Evolutionary conservation across 805 yeast species (phyloP), one percentile per base, ranked within the genome.

Genomic region (Barnettozyma botsteinii): DNA sequence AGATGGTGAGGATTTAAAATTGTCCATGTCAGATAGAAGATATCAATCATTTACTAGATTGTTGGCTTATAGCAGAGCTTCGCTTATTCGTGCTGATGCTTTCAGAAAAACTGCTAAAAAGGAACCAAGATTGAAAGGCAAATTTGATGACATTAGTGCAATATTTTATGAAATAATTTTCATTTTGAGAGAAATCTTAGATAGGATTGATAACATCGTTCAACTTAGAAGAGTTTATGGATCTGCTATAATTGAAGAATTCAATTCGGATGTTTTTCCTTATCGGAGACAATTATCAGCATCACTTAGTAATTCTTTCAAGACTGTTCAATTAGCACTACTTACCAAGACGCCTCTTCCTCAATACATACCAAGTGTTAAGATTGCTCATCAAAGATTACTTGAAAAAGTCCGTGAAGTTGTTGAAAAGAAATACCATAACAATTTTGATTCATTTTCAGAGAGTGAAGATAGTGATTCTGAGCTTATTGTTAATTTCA

Each of bases 41-140:
- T 67, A 57, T 40, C 48, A 58, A 7, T 49, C 45, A n/a, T 64
- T 64, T 37, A 50, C 48, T 2, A 56, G 57, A 31, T 36, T 65
- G 3, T 64, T 69, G n/a, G 53, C 56, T 12, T 49, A 59, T 17
- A 68, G 73, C 1, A 64, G 65, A 42, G 52, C 62, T 3, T 63
- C 71, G 0, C 44, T 73, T 15, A 50, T 51, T 3, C 47, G 68
- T 27, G 77, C 77, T 2, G 64, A 59, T 20, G 64, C 64, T 0
- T 70, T 58, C 33, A 65, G 67, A 46, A 55, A 58, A 3, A 51
- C 62, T 33, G 67, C 72, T 11, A 62, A 64, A 44, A 69, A 62
- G 41, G 79, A 73, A 46, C 75, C 75, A 4, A 58, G 75, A 39
- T 52, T 73, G 23, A 73, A 72, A 42, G 77, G 77, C 1, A 56